These are phyloP conservation scores for Fusarium sp. DNA, from an alignment of 2,329 filamentous ascomycete genomes.

Conservation along the genomic window DNA sequence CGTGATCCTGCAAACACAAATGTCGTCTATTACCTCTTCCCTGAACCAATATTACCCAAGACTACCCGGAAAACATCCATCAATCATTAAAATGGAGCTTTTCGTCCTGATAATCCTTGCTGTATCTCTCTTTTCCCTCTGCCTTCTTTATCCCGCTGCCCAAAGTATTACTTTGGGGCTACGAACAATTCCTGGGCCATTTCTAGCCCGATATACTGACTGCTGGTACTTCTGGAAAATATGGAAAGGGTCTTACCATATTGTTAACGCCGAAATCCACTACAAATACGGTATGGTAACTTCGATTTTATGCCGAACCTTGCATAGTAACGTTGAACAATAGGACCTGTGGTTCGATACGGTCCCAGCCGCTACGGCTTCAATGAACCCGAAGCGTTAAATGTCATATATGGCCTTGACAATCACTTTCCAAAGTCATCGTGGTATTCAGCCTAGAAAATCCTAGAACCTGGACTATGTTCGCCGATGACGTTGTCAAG, in stretches of 20 bases:
- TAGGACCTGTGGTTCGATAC: constrained; percentile 59
- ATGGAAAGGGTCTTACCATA: constrained; percentile 47
- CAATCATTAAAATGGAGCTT: too few species aligned
- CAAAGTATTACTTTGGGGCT: too few species aligned
- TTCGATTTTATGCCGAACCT: neutral
- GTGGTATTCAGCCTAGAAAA: constrained; percentile 51
- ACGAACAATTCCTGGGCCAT: constrained; percentile 47
- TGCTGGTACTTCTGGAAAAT: constrained; percentile 50
- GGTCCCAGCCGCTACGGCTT: constrained; percentile 64
- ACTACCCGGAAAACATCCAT: too few species aligned
- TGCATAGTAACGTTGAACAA: too few species aligned
- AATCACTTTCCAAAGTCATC: constrained; percentile 52
- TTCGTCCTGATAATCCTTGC: too few species aligned
- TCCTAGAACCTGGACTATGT: constrained; percentile 45
- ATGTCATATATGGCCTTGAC: constrained; percentile 52
- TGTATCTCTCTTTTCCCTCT: too few species aligned
- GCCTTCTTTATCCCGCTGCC: too few species aligned
- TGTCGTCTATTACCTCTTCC: too few species aligned
- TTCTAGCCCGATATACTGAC: constrained; percentile 48
- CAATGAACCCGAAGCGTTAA: constrained; percentile 56
- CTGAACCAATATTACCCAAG: too few species aligned
- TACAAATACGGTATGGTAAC: constrained; percentile 45
- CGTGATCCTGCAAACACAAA: too few species aligned
- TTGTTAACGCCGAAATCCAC: constrained; percentile 50
- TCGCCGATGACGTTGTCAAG: constrained; percentile 47